These are phyloP conservation scores for Amanita subjunquillea DNA, from an alignment of 768 basidiomycete species.

Conservation along the genomic window DNA sequence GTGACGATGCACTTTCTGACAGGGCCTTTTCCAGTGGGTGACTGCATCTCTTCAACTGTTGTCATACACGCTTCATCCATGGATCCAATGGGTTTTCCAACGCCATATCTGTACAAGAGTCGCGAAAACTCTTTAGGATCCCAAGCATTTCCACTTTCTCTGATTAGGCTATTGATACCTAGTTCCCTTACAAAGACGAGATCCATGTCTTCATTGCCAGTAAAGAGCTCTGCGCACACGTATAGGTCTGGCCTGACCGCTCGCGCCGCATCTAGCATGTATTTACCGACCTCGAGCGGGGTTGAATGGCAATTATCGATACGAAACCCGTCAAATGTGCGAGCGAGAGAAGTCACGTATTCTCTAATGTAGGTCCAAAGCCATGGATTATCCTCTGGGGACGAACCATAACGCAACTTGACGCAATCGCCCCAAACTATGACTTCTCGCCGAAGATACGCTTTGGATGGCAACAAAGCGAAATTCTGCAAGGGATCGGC, in stretches of 20 bases:
- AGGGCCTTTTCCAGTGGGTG: conserved; percentile 78
- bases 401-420: conserved; percentile 87
- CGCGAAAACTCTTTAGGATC: conserved; percentile 88
- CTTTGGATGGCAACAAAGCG: conserved; percentile 84
- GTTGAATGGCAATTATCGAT: conserved; percentile 99
- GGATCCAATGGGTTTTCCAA: conserved; percentile 93
- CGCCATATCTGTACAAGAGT: conserved; percentile 79
- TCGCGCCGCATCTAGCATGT: conserved; percentile 85
- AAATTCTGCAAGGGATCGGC: conserved; percentile 94
- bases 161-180: conserved; percentile 87
- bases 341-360: conserved; percentile 76
- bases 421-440: conserved; percentile 99
- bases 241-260: conserved; percentile 88
- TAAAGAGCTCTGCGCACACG: conserved; percentile 94
- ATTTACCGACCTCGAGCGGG: conserved; percentile 91
- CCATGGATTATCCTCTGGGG: conserved; percentile 81
- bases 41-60: conserved; percentile 62
- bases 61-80: conserved; percentile 89
- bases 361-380: conserved; percentile 85
- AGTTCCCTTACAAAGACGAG: conserved; percentile 82
- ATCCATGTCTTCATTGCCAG: conserved; percentile 92
- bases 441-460: conserved; percentile 91
- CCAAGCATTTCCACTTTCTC: conserved; percentile 89
- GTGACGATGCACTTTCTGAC: conserved; percentile 63
- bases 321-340: conserved; percentile 88